Evolutionary conservation across 1,139 yeast species (phyloP).

Genomic region (Yamadazyma oceani): DNA sequence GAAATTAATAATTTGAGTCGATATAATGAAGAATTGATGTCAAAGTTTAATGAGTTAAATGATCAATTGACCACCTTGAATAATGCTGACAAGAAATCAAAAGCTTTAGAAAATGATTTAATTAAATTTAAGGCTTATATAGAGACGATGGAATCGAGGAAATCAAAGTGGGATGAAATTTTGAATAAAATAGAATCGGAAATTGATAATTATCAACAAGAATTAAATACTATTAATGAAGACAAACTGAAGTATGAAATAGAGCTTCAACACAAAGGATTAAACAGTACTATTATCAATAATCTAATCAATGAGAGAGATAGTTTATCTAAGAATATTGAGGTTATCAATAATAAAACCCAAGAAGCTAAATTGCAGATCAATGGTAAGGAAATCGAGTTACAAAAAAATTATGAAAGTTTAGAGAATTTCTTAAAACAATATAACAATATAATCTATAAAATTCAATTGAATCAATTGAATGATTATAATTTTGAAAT

Average conservation of each 20-base stretch:
- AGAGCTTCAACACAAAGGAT: constrained; percentile 53
- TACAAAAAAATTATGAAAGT: constrained; percentile 49
- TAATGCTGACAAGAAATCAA: constrained; percentile 55
- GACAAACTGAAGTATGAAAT: constrained; percentile 49
- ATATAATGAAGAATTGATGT: constrained; percentile 44
- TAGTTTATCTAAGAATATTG: constrained; percentile 55
- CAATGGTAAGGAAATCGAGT: constrained; percentile 46
- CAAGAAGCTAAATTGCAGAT: constrained; percentile 36
- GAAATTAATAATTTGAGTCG: constrained; percentile 41
- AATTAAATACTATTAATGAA: constrained; percentile 40
- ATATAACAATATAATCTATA: constrained; percentile 56
- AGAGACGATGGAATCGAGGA: constrained; percentile 63
- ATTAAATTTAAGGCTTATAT: constrained; percentile 70
- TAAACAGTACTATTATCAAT: constrained; percentile 63
- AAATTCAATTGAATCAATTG: constrained; percentile 30
- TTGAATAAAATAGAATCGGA: constrained; percentile 57
- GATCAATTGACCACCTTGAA: constrained; percentile 30
- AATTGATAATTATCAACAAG: constrained; percentile 45
- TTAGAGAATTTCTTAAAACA: constrained; percentile 52
- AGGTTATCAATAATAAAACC: constrained; percentile 44
- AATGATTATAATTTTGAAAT: constrained; percentile 27
- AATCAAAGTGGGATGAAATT: constrained; percentile 61
- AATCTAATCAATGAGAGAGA: constrained; percentile 61
- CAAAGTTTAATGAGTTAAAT: constrained; percentile 24
- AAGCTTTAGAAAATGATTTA: constrained; percentile 71